These are phyloP conservation scores for Stentor coeruleus DNA, from an alignment of 73 alveolate genomes.

Conservation along the genomic window DNA sequence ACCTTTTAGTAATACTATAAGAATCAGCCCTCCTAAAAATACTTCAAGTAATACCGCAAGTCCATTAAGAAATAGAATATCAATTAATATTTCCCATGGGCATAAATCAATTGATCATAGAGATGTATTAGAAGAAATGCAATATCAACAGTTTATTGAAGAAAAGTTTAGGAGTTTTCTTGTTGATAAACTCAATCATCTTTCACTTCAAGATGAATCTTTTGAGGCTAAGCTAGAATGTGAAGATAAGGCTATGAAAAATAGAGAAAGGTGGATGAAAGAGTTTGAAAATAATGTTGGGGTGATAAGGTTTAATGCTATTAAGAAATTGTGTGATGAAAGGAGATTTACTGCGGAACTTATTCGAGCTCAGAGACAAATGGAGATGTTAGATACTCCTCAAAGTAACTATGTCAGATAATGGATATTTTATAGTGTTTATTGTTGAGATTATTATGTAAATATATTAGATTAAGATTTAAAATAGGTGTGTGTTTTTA, in stretches of 20 bases:
- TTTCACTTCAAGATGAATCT: neutral
- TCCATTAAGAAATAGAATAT: too few species aligned
- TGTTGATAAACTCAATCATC: neutral
- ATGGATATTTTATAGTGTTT: too few species aligned
- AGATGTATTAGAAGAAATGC: neutral
- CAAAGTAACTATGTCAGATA: too few species aligned
- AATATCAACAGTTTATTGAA: neutral
- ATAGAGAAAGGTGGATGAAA: neutral
- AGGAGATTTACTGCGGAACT: neutral
- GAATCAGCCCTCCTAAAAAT: neutral
- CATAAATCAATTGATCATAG: too few species aligned
- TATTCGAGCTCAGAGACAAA: too few species aligned
- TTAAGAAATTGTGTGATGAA: neutral
- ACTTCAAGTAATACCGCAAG: neutral
- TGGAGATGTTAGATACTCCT: too few species aligned
- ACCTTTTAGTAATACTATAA: neutral
- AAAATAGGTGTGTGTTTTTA: too few species aligned
- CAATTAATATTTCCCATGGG: too few species aligned
- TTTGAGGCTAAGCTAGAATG: neutral
- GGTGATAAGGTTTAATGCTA: neutral
- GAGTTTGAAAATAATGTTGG: neutral
- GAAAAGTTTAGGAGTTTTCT: neutral
- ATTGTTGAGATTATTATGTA: too few species aligned
- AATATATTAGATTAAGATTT: too few species aligned
- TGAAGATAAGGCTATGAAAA: neutral